A percentile compares a stretch with the other conserved stretches of the same genome.
Evolutionary conservation across 2,329 filamentous ascomycete genomes (phyloP).

Genomic region (Stagonosporopsis tanaceti): DNA sequence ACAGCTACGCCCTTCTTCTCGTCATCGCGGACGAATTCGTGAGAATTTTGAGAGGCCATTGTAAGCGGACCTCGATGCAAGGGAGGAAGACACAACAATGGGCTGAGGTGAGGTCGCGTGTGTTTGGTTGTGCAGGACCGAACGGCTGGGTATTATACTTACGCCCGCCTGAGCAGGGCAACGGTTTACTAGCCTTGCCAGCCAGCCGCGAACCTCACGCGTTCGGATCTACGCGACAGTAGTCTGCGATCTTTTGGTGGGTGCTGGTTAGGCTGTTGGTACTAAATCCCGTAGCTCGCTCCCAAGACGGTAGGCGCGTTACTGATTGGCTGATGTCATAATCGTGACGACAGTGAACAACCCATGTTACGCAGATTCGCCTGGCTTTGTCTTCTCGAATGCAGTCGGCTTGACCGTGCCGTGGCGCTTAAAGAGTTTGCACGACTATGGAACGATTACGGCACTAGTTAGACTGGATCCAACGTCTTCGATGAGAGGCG

Average conservation of each 20-base stretch:
- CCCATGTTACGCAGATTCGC: conserved; percentile 4
- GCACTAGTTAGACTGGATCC: conserved; percentile 12
- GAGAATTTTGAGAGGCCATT: conserved; percentile 12
- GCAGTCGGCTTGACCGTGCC: conserved; percentile 19
- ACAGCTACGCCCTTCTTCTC: conserved; percentile 10
- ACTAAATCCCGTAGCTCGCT: conserved; percentile 15
- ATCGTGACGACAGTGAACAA: conserved; percentile 21
- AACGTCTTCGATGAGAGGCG: conserved; percentile 6
- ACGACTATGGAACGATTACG: conserved; percentile 11
- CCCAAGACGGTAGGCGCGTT: conserved; percentile 15
- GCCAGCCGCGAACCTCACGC: conserved; percentile 8
- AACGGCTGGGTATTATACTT: conserved; percentile 19
- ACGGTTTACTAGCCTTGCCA: conserved; percentile 10
- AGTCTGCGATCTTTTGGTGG: conserved; percentile 19
- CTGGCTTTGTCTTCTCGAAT: conserved; percentile 17
- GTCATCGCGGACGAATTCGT: conserved; percentile 13
- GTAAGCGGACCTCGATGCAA: conserved; percentile 9
- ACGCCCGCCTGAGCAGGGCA: conserved; percentile 7
- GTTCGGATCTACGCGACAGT: conserved; percentile 21
- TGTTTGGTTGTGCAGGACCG: conserved; percentile 17
- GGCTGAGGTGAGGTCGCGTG: conserved; percentile 3
- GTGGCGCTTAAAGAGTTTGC: conserved; percentile 19
- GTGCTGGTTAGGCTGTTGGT: conserved; percentile 16
- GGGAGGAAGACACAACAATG: conserved; percentile 17
- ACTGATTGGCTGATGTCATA: conserved; percentile 12